Conservation (phyloP, 192 early-diverging fungal species). For the Backusella liffmaniae region DNA sequence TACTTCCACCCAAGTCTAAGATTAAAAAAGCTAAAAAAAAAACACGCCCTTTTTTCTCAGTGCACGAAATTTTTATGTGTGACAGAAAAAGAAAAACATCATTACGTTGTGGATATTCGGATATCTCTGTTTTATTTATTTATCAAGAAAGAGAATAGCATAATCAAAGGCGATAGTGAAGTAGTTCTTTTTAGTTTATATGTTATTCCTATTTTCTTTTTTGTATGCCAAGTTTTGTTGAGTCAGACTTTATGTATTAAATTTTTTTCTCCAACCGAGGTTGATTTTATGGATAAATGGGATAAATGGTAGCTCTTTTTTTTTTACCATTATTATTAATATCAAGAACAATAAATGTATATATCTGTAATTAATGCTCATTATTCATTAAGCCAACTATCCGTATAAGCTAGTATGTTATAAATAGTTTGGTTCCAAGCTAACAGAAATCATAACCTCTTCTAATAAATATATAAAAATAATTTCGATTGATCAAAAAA, state of each 20-base stretch:
- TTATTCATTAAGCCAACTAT: background rate
- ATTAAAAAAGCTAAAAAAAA: background rate
- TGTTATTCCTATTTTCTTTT: background rate
- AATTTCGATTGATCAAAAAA: background rate
- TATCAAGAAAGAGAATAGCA: background rate
- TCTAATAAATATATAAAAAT: background rate
- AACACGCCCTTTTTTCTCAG: background rate
- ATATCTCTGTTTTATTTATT: background rate
- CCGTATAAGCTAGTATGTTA: background rate
- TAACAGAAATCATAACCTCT: background rate
- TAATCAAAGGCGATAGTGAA: background rate
- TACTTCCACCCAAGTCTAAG: background rate
- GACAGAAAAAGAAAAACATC: background rate
- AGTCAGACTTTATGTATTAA: background rate
- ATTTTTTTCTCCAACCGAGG: background rate
- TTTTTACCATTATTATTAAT: background rate
- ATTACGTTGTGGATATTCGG: background rate
- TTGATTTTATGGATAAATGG: background rate
- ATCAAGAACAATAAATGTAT: background rate
- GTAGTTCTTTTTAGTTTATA: background rate
- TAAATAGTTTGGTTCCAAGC: background rate
- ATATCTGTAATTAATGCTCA: background rate
- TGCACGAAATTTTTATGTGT: background rate
- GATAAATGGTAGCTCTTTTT: background rate
- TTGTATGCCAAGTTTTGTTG: background rate